Evolutionary conservation across 106 monocot species (phyloP), one percentile per base, ranked within the genome.

Genomic region (Cymbidium sinense): DNA sequence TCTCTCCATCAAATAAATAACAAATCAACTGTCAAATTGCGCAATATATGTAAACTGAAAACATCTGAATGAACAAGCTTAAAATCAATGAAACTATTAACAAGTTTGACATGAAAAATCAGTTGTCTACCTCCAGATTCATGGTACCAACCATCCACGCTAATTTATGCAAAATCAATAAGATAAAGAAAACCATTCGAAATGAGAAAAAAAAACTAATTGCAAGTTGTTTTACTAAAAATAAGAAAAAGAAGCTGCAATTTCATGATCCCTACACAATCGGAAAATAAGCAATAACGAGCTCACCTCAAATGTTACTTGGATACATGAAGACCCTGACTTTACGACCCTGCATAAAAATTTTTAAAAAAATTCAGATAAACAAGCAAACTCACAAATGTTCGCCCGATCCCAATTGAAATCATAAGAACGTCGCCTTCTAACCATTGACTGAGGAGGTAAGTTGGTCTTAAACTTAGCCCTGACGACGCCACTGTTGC

Each of bases 381-480:
- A 54, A 19, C 54, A 54, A 3, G n/a, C n/a, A 21, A 54, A 19
- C 5, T 54, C 20, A 54, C 54, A 54, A n/a, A 54, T n/a, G 54
- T 17, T 52, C 15, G 15, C 52, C 52, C 9, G 8, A 41, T 41
- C 41, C 41, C 41, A 52, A 52, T 52, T 10, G 4, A 52, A 52
- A 52, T 3, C 52, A 52, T 12, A 2, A 52, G 52, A 52, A 52
- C 52, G 52, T 2, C 62, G 12, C 1, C 6, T 23, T 33, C 78
- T 21, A 29, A 96, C 96, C 96, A 93, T 96, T 79, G 96, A 81
- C 76, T 81, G 86, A 9, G 89, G 93, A 1, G 93, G 91, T 15
- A 96, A 83, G 75, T 96, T 93, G n/a, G 87, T 83, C 82, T 83
- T 86, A 77, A 96, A 96, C 85, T 96, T 93, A 65, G 93, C 91